phyloP scores from a whole-genome alignment of 495 filamentous ascomycete species.

The Talaromyces ruber region DNA sequence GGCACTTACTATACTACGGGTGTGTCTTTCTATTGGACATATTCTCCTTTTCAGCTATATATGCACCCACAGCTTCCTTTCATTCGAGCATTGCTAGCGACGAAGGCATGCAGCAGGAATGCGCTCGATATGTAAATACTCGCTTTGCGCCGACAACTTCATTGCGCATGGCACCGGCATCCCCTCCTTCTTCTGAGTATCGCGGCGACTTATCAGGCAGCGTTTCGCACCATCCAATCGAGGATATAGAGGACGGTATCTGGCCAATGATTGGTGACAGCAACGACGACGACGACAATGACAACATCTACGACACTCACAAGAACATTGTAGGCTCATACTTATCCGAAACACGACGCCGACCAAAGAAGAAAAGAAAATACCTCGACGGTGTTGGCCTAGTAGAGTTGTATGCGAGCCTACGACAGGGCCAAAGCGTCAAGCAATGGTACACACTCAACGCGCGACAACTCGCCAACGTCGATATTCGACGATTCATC shows the following conservation, averaged over 20 bases:
- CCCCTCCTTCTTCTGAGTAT: constrained; percentile 8
- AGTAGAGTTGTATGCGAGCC: constrained; percentile 62
- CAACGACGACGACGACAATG: constrained; percentile 12
- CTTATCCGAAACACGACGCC: background rate
- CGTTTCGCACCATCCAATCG: background rate
- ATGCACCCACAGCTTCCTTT: constrained; percentile 73
- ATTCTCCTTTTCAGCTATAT: constrained; percentile 87
- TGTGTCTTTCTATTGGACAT: constrained; percentile 82
- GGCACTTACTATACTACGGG: constrained; percentile 85
- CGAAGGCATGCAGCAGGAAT: constrained; percentile 71
- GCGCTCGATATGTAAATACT: constrained; percentile 65
- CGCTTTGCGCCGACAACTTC: constrained; percentile 22
- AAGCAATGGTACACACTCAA: constrained; percentile 74
- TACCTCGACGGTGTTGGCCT: constrained; percentile 33
- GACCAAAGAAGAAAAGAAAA: constrained; percentile 5
- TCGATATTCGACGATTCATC: constrained; percentile 86
- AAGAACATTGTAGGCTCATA: background rate
- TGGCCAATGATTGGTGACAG: constrained; percentile 30
- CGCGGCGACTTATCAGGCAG: background rate
- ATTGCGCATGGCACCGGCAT: constrained; percentile 13
- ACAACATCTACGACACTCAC: constrained; percentile 13
- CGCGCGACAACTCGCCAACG: constrained; percentile 52
- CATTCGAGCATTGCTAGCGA: constrained; percentile 60
- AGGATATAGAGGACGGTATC: constrained; percentile 23
- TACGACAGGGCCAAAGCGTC: constrained; percentile 69